Percentiles rank a stretch among this genome's conserved stretches.
These are phyloP conservation scores for Wilcoxina mikolae DNA, from an alignment of 495 filamentous ascomycete genomes.

Conservation along the genomic window DNA sequence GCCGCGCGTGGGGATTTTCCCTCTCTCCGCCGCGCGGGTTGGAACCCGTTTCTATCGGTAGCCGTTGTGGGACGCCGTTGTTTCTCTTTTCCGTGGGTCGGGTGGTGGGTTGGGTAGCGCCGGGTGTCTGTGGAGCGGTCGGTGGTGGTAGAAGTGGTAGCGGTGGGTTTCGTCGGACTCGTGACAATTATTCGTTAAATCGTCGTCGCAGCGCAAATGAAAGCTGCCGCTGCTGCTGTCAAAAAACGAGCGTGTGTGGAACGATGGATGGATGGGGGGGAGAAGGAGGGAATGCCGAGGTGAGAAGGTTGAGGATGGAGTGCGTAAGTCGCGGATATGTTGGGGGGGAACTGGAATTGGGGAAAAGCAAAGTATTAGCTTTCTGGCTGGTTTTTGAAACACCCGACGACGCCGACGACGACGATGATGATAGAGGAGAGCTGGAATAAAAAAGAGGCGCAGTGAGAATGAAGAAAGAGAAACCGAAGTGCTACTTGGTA, in stretches of 20 bases:
- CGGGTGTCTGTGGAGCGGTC: background rate
- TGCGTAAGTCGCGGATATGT: background rate
- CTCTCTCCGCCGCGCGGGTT: constrained; percentile 1
- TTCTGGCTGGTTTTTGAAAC: too few species aligned
- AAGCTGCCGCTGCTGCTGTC: background rate
- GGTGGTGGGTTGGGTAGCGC: background rate
- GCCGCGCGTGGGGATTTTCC: background rate
- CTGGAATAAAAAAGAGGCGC: too few species aligned
- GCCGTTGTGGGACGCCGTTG: background rate
- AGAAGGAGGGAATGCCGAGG: background rate
- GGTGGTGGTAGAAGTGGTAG: background rate
- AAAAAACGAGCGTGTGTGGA: background rate
- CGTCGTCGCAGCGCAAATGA: background rate
- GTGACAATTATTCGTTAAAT: too few species aligned
- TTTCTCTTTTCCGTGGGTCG: background rate
- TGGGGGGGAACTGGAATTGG: too few species aligned
- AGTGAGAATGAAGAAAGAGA: too few species aligned
- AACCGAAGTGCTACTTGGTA: too few species aligned
- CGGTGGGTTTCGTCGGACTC: background rate
- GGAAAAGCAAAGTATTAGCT: too few species aligned
- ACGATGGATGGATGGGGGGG: background rate
- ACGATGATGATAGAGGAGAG: too few species aligned
- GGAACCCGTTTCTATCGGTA: background rate
- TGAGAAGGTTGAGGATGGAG: background rate
- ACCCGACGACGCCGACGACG: too few species aligned